Base-by-base conservation (phyloP, 768 basidiomycete species). In the Amanita brunnescens region DNA sequence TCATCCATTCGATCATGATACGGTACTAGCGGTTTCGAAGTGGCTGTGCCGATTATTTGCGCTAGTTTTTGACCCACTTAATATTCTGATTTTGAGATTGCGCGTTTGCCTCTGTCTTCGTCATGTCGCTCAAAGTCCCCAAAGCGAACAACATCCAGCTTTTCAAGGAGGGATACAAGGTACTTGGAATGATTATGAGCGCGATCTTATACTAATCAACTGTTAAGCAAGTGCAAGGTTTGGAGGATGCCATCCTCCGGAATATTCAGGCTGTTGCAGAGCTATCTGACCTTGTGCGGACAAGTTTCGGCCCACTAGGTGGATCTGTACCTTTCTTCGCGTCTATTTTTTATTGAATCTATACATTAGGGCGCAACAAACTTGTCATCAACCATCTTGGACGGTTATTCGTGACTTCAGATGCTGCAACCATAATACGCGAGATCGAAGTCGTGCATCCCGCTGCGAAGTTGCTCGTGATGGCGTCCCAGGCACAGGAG, bases 401-500 rank as follows among this genome's bases (percentile, higher is more conserved):
- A 49, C 79, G 84, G 66, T 77, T 97, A 34, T 98, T 98, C 69
- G 94, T 98, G 54, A 99, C 96, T 30, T 95, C 92, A 42, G 95
- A 99, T 79, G 95, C 96, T 8, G 96, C 96, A 10, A 98, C 95
- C 53, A 98, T 99, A 68, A 92, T 99, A 62, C 80, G 87, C 57
- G 96, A 99, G 71, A 84, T 98, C 63, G 96, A 99, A 64, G 92
- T 99, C 51, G 92, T 98, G 13, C 96, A 99, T 67, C 96, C 96
- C 1, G 96, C 95, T 5, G 96, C 94, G 29, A 99, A 98, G 65
- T 74, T 99, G n/a, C 72, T 98, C n/a, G 95, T 97, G 12, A 96
- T 97, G 92, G 91, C 93, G 23, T 91, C 89, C 23, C 93, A 97
- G 62, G 90, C 95, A 10, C 96, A 98, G 65, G 96, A 97, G 65